Evolutionary conservation across 306 rosid species (phyloP), one percentile per base, ranked within the genome.

Genomic region (Urtica urens): DNA sequence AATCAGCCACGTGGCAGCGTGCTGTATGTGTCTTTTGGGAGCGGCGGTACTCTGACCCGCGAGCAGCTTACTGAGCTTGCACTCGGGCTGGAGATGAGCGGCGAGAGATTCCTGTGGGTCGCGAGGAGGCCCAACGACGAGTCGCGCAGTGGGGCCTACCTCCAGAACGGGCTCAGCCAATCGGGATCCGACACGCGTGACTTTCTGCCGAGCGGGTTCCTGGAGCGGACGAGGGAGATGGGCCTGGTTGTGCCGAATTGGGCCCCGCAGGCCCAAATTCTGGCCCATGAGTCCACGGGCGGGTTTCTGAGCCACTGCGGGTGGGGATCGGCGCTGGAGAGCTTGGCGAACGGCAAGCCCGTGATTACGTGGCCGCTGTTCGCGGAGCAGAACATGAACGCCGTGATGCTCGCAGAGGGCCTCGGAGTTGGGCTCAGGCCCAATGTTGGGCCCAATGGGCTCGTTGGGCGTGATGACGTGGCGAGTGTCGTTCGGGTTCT

Each of bases 101-200:
- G 56, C 15, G 73, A 65, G 5, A 54, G 74, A 4, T 82, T 82
- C 34, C 1, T 82, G 1, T 82, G 83, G 83, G 81, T 82, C 0
- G 77, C 64, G 7, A 65, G 34, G 12, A 58, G 64, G 15, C 93
- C 93, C 7, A 58, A 62, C 19, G 74, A 59, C 16, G 74, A 38
- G 1, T 5, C n/a, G 0, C 39, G 71, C 0, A 66, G 33, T 16
- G 83, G 64, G 2, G 44, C 39, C 0, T 45, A 44, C 19, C 55
- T 43, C 5, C 1, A 12, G 2, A 13, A 6, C 1, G 29, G 49
- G 15, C 6, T 7, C 1, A 17, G 46, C 9, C 6, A 5, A n/a
- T 1, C 2, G 8, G 2, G 17, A 28, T 10, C 41, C 43, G 0
- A n/a, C n/a, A n/a, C n/a, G n/a, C 18, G 13, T 11, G 28, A 20